Evolutionary conservation across 306 rosid genomes (phyloP), one percentile per base, ranked within the genome.

Genomic region (Vicia villosa): DNA sequence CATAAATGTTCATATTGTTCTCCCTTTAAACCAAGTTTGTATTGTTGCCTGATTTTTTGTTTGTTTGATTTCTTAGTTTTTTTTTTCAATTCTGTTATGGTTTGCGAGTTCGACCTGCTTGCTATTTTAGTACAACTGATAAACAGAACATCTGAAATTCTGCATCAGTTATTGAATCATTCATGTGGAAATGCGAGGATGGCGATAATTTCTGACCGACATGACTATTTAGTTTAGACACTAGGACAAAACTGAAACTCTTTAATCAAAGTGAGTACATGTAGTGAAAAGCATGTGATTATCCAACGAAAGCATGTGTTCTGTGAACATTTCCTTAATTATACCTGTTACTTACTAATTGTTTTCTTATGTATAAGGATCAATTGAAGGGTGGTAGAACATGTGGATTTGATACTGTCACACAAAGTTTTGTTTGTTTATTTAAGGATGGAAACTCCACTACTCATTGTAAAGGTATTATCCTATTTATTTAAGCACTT

Each of bases 181-280:
- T 72, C 88, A 90, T 90, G 98, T 93, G 98, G 98, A 72, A 51
- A 16, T 93, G 98, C 50, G 80, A 65, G 5, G 98, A 93, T 26
- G 84, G 89, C 0, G 88, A 74, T 30, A 73, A 47, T 13, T 93
- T 90, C 70, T 87, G 98, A 0, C 88, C 86, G 13, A 85, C 97
- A 0, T 79, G 87, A 21, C 89, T 97, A 4, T 88, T 93, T 62
- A 84, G 89, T 38, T 86, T 93, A 43, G 98, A 93, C 82, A 82
- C 89, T 0, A 84, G 84, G 70, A 90, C 87, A 1, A 90, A 84
- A 54, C 75, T 93, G 55, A 77, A 90, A 5, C 84, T 93, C 4
- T 93, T 97, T 1, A 63, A 83, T 2, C 88, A 84, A 45, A 93
- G 90, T 59, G 92, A 93, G 52, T 93, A 90, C 77, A 85, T 93